Conservation (phyloP, 169 alveolate genomes). For the Plasmodium gonderi region DNA sequence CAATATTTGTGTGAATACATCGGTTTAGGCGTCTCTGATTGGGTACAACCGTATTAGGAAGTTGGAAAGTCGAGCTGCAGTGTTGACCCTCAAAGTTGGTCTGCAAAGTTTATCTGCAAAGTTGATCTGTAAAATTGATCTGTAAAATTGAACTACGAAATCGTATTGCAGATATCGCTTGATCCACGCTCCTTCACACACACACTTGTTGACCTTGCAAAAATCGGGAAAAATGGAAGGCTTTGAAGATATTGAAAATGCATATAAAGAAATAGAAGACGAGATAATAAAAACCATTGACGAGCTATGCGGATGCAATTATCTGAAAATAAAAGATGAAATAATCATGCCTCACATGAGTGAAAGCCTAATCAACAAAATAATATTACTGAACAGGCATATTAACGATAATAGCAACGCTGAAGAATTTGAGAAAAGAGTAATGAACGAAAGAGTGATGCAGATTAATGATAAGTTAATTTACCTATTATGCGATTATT, state of each 20-base stretch:
- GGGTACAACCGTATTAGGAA: background rate
- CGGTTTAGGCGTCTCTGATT: background rate
- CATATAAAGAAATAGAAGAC: slow-evolving; percentile 64
- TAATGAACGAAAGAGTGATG: slow-evolving; percentile 64
- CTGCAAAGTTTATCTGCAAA: no score
- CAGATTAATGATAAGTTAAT: slow-evolving; percentile 70
- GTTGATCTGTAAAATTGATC: no score
- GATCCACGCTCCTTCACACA: background rate
- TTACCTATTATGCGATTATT: slow-evolving; percentile 69
- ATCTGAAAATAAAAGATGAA: slow-evolving; percentile 59
- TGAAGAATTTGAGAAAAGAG: slow-evolving; percentile 61
- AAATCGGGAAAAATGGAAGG: slow-evolving; percentile 17
- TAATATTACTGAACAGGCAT: slow-evolving; percentile 42
- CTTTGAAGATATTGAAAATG: slow-evolving; percentile 56
- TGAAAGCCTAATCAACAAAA: slow-evolving; percentile 44
- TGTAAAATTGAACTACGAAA: no score
- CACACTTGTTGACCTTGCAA: background rate
- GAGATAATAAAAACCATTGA: slow-evolving; percentile 59
- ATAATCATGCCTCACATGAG: slow-evolving; percentile 70
- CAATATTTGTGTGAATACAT: background rate
- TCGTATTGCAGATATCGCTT: no score
- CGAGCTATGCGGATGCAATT: slow-evolving; percentile 37
- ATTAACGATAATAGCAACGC: slow-evolving; percentile 68
- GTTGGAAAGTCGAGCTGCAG: background rate
- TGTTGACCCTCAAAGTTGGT: background rate